Conservation (phyloP, 2,329 filamentous ascomycete species). For the Apiospora koreana region DNA sequence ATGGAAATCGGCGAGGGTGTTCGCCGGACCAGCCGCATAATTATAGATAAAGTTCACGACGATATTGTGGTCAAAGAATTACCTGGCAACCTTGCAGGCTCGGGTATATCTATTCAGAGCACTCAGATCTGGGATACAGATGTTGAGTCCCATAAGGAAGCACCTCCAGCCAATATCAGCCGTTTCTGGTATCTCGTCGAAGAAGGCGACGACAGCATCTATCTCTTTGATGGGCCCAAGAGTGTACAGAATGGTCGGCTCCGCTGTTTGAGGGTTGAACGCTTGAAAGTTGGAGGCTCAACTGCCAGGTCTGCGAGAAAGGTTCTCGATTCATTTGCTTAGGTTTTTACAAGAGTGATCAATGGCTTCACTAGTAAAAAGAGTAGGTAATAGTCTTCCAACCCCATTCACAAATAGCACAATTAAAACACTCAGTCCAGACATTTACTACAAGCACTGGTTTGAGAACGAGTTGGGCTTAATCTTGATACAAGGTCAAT, state of each 20-base stretch:
- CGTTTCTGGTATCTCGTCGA: neutral
- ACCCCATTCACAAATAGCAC: too few species aligned
- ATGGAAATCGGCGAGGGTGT: constrained; percentile 15
- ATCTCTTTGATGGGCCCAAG: neutral
- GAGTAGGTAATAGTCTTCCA: too few species aligned
- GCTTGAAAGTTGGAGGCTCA: constrained; percentile 33
- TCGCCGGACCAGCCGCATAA: constrained; percentile 33
- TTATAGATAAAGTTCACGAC: constrained; percentile 34
- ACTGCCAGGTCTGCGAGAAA: constrained; percentile 26
- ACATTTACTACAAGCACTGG: neutral
- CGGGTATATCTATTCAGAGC: neutral
- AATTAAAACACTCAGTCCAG: neutral
- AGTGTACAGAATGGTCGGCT: neutral
- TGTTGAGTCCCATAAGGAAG: neutral
- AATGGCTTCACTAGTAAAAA: too few species aligned
- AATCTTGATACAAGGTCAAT: constrained; percentile 14
- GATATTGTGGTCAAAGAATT: neutral
- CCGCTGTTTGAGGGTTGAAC: neutral
- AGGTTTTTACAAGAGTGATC: too few species aligned
- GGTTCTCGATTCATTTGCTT: constrained; percentile 21
- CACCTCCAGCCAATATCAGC: neutral
- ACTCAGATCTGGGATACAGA: neutral
- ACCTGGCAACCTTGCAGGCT: too few species aligned
- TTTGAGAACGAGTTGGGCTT: too few species aligned
- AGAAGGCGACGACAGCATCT: neutral